Base-by-base conservation (phyloP, 106 monocot genomes). In the Dendrobium huoshanense region DNA sequence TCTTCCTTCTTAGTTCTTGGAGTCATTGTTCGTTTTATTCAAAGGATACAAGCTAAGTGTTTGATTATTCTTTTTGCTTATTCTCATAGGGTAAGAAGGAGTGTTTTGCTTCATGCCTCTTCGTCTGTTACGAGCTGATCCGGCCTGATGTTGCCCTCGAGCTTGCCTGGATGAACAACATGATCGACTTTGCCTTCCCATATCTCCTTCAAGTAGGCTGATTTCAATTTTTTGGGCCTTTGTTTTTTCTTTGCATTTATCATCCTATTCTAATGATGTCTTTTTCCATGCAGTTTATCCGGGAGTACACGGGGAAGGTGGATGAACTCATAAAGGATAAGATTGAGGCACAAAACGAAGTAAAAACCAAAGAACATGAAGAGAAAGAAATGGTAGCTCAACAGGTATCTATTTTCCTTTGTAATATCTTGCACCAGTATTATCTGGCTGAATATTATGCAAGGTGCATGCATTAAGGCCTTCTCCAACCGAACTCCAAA, bases 311-410 rank as follows among this genome's bases (percentile, higher is more conserved):
- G 25, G 74, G 94, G 75, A 98, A 98, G 85, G 98, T 98, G 7
- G 92, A 98, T 82, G 98, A 92, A 55, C 88, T 98, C 31, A 83
- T 98, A 42, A 98, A 98, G 81, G 89, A 91, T 78, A 98, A 83
- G 85, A 79, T 98, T 61, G 98, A 98, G 78, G 85, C 98, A 41
- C 78, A 86, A 47, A 94, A 22, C 10, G 98, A 98, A 80, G 94
- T 84, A 78, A 95, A 90, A 83, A 78, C 88, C 40, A 98, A 98
- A 83, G 94, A 98, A 70, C 80, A 88, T 75, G 98, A 91, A 80
- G 98, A 98, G 81, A 98, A 95, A 80, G 98, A 98, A 1, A 85
- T 95, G 92, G 98, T 98, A 56, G 89, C 98, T 5, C 98, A 98
- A 84, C 98, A 98, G 98, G 98, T 98, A 77, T 37, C 37, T 37